Evolutionary conservation across 2,329 filamentous ascomycete genomes (phyloP).

Genomic region (Ophiostoma sp.): DNA sequence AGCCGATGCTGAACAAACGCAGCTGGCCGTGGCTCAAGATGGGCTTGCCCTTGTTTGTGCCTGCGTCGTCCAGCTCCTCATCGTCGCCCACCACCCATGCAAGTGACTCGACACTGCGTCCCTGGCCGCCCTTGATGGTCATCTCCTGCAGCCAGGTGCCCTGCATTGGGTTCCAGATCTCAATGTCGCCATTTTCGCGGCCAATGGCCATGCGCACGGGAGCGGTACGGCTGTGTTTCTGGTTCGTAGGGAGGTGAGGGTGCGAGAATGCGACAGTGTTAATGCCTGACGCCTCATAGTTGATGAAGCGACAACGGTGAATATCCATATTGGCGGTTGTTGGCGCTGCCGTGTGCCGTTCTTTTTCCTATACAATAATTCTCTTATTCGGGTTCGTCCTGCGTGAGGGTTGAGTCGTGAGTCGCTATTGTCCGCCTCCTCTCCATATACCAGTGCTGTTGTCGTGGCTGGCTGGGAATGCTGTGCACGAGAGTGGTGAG

Average conservation of each 20-base stretch:
- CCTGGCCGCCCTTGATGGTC: slow-evolving; percentile 74
- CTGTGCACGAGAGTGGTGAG: slow-evolving; percentile 6
- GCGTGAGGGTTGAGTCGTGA: not conserved
- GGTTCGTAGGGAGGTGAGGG: slow-evolving; percentile 44
- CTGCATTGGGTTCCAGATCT: slow-evolving; percentile 88
- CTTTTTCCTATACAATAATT: not conserved
- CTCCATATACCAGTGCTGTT: not conserved
- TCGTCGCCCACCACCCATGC: slow-evolving; percentile 86
- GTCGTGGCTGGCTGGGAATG: slow-evolving; percentile 1
- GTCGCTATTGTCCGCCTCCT: not conserved
- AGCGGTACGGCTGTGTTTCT: slow-evolving; percentile 47
- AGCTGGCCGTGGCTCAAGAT: slow-evolving; percentile 60
- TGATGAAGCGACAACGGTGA: slow-evolving; percentile 93
- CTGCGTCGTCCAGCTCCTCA: slow-evolving; percentile 58
- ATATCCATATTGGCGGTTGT: slow-evolving; percentile 65
- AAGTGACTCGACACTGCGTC: slow-evolving; percentile 82
- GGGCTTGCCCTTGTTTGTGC: slow-evolving; percentile 45
- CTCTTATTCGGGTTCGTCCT: not conserved
- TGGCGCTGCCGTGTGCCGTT: slow-evolving; percentile 7
- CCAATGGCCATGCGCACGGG: slow-evolving; percentile 79
- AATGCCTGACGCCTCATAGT: slow-evolving; percentile 84
- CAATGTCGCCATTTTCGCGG: slow-evolving; percentile 89
- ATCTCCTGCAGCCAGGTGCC: slow-evolving; percentile 87
- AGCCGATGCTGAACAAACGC: slow-evolving; percentile 92
- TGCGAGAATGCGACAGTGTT: slow-evolving; percentile 94